Conservation (phyloP, 768 basidiomycete species). For the Sistotremastrum suecicum region DNA sequence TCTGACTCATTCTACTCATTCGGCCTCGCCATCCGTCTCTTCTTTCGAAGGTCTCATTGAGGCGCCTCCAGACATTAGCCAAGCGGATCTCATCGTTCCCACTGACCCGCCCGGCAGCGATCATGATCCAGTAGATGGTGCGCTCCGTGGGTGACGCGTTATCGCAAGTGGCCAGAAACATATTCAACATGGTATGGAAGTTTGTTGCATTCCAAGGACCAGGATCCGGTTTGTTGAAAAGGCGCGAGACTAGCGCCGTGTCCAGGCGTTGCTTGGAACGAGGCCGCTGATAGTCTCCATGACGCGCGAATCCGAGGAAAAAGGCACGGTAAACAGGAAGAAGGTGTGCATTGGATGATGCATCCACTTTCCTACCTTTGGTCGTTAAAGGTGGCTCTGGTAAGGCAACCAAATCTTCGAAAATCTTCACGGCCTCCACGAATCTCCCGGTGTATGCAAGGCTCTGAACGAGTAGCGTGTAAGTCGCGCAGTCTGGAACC, state of each 20-base stretch:
- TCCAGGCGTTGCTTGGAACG: no score
- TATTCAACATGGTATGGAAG: conserved; percentile 41
- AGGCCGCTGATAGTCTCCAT: conserved; percentile 25
- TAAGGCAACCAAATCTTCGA: conserved; percentile 52
- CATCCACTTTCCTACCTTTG: conserved; percentile 2
- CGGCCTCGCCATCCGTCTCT: no score
- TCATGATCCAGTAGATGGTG: conserved; percentile 52
- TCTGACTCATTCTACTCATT: no score
- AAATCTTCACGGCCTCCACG: conserved; percentile 34
- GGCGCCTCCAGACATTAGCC: conserved; percentile 37
- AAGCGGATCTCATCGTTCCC: conserved; percentile 33
- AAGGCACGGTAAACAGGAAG: conserved; percentile 50
- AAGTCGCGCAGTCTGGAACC: conserved; percentile 52
- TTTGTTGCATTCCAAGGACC: conserved; percentile 42
- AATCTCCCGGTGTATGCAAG: conserved; percentile 64
- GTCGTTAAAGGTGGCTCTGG: conserved; percentile 14
- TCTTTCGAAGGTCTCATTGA: conserved; percentile 41
- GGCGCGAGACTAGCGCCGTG: no score
- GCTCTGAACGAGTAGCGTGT: conserved; percentile 51
- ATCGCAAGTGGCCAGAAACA: conserved; percentile 45
- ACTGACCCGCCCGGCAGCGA: conserved; percentile 50
- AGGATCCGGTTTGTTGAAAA: background rate
- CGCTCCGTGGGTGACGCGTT: conserved; percentile 28
- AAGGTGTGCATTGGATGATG: conserved; percentile 25
- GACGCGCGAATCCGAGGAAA: conserved; percentile 61